These are phyloP conservation scores for Dendrobium nobile DNA, from an alignment of 106 monocot species.

Conservation along the genomic window DNA sequence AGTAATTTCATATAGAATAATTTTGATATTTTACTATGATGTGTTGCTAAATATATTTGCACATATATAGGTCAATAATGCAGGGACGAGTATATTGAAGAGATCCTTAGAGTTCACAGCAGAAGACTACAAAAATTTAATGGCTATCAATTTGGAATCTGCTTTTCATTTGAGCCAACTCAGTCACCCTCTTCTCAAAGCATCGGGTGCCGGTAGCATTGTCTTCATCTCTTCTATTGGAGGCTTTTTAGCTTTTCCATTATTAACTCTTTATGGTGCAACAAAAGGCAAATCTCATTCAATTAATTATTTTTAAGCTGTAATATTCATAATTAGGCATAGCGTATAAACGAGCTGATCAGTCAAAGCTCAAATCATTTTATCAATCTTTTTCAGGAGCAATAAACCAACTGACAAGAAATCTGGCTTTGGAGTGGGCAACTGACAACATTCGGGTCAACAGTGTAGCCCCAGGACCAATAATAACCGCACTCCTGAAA, in stretches of 20 bases:
- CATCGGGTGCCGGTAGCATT: slow-evolving; percentile 18
- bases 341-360: too few relatives aligned
- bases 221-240: slow-evolving; percentile 20
- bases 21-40: background rate
- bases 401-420: slow-evolving; percentile 8
- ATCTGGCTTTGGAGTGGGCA: slow-evolving; percentile 15
- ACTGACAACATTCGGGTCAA: slow-evolving; percentile 10
- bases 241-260: background rate
- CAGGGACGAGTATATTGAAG: slow-evolving; percentile 11
- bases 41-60: background rate
- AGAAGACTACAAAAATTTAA: slow-evolving; percentile 17
- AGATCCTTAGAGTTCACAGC: slow-evolving; percentile 13
- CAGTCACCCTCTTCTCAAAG: slow-evolving; percentile 40
- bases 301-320: background rate
- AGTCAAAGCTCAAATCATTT: too few relatives aligned
- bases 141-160: slow-evolving; percentile 49
- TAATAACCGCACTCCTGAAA: background rate
- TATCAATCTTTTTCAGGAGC: slow-evolving; percentile 5
- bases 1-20: background rate
- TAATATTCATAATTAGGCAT: background rate
- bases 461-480: slow-evolving; percentile 9
- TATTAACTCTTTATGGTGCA: slow-evolving; percentile 6
- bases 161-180: slow-evolving; percentile 56
- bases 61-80: slow-evolving; percentile 32
- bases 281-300: slow-evolving; percentile 8